phyloP scores from a whole-genome alignment of 768 basidiomycete genomes.

The Lactifluus rugatus region DNA sequence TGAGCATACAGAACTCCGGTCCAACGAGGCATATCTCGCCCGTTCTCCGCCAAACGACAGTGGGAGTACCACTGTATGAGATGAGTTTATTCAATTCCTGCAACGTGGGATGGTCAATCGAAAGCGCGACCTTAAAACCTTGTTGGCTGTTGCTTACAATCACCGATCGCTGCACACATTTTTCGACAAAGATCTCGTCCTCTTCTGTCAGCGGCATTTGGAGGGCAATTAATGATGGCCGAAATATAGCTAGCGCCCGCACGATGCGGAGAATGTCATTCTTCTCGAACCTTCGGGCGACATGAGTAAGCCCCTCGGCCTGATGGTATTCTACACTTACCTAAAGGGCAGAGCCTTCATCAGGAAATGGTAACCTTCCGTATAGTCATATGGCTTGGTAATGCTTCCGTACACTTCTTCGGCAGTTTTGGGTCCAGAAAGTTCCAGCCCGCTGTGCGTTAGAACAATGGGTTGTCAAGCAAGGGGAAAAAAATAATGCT shows the following conservation, averaged over 20 bases:
- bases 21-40: conserved; percentile 97
- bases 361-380: conserved; percentile 91
- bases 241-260: conserved; percentile 85
- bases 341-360: conserved; percentile 86
- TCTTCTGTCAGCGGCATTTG: conserved; percentile 97
- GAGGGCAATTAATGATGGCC: conserved; percentile 93
- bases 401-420: conserved; percentile 52
- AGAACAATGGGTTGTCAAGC: not conserved
- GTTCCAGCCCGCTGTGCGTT: conserved; percentile 10
- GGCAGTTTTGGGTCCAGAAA: conserved; percentile 18
- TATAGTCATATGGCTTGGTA: conserved; percentile 82
- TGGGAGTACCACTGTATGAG: conserved; percentile 93
- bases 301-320: not conserved
- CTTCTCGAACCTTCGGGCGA: conserved; percentile 71
- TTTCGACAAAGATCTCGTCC: conserved; percentile 94
- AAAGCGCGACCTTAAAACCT: not conserved
- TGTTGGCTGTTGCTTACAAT: conserved; percentile 43
- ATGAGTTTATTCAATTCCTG: conserved; percentile 97
- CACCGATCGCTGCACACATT: conserved; percentile 88
- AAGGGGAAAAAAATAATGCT: too few relatives aligned
- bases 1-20: conserved; percentile 91
- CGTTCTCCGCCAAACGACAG: conserved; percentile 94
- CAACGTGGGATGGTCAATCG: conserved; percentile 7
- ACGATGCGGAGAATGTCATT: conserved; percentile 92
- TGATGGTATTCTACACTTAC: conserved; percentile 37